Conservation (phyloP, 306 rosid genomes). For the Gillenia trifoliata region DNA sequence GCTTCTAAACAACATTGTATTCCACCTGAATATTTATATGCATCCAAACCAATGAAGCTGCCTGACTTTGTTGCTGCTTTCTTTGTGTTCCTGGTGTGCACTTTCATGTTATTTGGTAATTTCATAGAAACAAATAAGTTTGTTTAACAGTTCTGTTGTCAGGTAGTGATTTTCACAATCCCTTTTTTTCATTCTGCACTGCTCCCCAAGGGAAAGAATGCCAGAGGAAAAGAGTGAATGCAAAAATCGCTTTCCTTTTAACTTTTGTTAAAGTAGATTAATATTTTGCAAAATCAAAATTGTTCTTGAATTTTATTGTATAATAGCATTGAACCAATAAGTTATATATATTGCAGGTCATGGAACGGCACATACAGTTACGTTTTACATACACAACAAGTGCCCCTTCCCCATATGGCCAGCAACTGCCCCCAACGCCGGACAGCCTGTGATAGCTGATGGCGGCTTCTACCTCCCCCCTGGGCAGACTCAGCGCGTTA, state of each 20-base stretch:
- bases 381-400: conserved; percentile 58
- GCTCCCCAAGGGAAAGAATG: too few species aligned
- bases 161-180: too few species aligned
- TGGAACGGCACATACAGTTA: conserved; percentile 39
- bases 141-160: background rate
- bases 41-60: conserved; percentile 43
- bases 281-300: background rate
- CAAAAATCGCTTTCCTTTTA: background rate
- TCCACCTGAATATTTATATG: background rate
- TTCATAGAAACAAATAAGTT: background rate
- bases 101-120: conserved; percentile 41
- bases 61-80: conserved; percentile 19
- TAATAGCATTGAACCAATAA: background rate
- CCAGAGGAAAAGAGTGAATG: background rate
- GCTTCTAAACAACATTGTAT: conserved; percentile 4
- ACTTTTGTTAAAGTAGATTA: background rate
- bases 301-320: background rate
- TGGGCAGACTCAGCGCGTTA: conserved; percentile 34
- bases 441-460: conserved; percentile 61
- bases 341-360: conserved; percentile 31
- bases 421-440: conserved; percentile 74
- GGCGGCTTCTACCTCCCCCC: conserved; percentile 79
- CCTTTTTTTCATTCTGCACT: too few species aligned
- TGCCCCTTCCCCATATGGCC: conserved; percentile 91
- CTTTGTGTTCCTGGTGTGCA: conserved; percentile 30